A percentile compares a stretch with the other conserved stretches of the same genome.
These are phyloP conservation scores for Beauveria medogensis DNA, from an alignment of 2,329 filamentous ascomycete genomes.

Conservation along the genomic window DNA sequence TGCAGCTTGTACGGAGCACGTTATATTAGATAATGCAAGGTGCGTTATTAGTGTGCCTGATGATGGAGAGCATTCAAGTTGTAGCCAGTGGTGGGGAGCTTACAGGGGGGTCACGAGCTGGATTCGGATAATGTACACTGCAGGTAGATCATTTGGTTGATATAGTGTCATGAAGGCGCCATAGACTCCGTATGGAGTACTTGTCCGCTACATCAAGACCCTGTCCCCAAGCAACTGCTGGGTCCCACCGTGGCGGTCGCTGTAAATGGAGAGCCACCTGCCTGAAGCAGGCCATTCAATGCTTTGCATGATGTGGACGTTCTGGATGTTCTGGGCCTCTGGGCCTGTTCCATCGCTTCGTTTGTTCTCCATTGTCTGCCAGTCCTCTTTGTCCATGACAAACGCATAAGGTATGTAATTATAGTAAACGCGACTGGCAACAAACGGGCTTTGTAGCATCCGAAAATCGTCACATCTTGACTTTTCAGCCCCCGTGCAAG, in stretches of 20 bases:
- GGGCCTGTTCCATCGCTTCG: background rate
- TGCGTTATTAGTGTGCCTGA: too few species aligned
- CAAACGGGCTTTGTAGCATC: background rate
- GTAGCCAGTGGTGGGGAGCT: too few species aligned
- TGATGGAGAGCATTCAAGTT: too few species aligned
- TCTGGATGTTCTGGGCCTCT: background rate
- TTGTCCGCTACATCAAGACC: too few species aligned
- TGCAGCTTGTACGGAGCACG: slow-evolving; percentile 14
- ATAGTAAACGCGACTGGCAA: background rate
- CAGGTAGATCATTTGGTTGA: too few species aligned
- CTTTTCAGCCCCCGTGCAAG: background rate
- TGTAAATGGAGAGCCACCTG: background rate
- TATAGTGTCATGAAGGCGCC: too few species aligned
- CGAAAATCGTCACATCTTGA: background rate
- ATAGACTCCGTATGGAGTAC: too few species aligned
- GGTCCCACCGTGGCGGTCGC: too few species aligned
- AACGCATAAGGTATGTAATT: background rate
- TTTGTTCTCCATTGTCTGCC: background rate
- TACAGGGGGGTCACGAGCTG: too few species aligned
- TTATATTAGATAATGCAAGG: slow-evolving; percentile 9
- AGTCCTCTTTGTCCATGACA: background rate
- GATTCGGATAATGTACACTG: too few species aligned
- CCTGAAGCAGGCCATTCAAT: background rate
- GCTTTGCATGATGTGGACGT: background rate
- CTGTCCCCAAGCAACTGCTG: too few species aligned